These are phyloP conservation scores for Pythium folliculosum DNA, from an alignment of 352 stramenopile species.

Conservation along the genomic window DNA sequence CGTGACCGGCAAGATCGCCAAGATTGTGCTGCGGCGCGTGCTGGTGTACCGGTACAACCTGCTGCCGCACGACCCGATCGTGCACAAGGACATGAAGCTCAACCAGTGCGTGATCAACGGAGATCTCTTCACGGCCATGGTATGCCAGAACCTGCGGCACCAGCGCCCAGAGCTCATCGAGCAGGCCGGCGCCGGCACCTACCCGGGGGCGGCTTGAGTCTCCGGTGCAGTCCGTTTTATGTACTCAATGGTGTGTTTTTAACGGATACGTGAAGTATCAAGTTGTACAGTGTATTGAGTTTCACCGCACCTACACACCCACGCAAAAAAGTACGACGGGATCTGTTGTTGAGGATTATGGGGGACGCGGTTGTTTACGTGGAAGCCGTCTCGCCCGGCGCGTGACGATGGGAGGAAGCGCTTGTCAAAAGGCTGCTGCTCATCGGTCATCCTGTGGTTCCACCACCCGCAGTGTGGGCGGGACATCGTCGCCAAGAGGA, in stretches of 20 bases:
- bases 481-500: neutral
- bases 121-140: conserved; percentile 28
- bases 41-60: conserved; percentile 31
- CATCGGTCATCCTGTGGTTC: neutral
- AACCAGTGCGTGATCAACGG: conserved; percentile 30
- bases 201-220: neutral
- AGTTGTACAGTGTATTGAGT: neutral
- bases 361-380: conserved; percentile 17
- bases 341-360: conserved; percentile 8
- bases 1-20: conserved; percentile 20
- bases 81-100: conserved; percentile 31
- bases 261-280: conserved; percentile 7
- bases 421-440: neutral
- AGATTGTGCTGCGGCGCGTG: conserved; percentile 29
- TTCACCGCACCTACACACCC: neutral
- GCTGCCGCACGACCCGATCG: conserved; percentile 19
- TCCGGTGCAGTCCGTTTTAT: neutral
- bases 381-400: neutral
- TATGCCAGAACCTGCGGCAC: conserved; percentile 29
- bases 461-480: neutral
- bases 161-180: conserved; percentile 24
- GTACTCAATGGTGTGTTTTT: neutral
- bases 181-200: conserved; percentile 14
- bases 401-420: conserved; percentile 5
- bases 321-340: conserved; percentile 3